Evolutionary conservation across 805 yeast genomes (phyloP).

Genomic region (Saturnispora silvae): DNA sequence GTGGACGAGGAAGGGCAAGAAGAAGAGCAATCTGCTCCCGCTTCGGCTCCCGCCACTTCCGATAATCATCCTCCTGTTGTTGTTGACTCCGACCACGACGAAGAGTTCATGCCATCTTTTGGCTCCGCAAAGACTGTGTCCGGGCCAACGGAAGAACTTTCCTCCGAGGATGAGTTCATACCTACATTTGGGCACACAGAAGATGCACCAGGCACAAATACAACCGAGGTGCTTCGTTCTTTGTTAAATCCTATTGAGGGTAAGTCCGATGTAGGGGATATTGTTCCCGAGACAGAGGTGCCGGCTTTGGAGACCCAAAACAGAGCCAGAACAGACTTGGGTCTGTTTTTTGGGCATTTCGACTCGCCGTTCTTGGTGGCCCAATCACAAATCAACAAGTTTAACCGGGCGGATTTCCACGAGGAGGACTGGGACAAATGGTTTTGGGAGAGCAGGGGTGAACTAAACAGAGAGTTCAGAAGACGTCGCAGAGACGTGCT

Average conservation of each 20-base stretch:
- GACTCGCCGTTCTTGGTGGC: slow-evolving; percentile 82
- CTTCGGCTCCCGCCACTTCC: no score
- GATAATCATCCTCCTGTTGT: no score
- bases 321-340: slow-evolving; percentile 22
- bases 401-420: slow-evolving; percentile 29
- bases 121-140: slow-evolving; percentile 18
- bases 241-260: slow-evolving; percentile 39
- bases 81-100: slow-evolving; percentile 25
- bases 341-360: slow-evolving; percentile 72
- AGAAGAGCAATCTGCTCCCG: background rate
- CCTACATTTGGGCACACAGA: slow-evolving; percentile 38
- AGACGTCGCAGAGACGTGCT: slow-evolving; percentile 59
- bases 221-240: slow-evolving; percentile 53
- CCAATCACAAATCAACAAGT: slow-evolving; percentile 65
- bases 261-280: slow-evolving; percentile 5
- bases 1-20: background rate
- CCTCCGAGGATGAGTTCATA: slow-evolving; percentile 5
- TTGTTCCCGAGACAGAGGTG: slow-evolving; percentile 10
- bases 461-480: slow-evolving; percentile 64
- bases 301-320: slow-evolving; percentile 26
- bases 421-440: slow-evolving; percentile 50
- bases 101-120: slow-evolving; percentile 47
- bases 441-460: slow-evolving; percentile 80
- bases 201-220: slow-evolving; percentile 23
- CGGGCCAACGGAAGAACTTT: slow-evolving; percentile 3